Evolutionary conservation across 495 filamentous ascomycete species (phyloP).

Genomic region (Lophium mytilinum): DNA sequence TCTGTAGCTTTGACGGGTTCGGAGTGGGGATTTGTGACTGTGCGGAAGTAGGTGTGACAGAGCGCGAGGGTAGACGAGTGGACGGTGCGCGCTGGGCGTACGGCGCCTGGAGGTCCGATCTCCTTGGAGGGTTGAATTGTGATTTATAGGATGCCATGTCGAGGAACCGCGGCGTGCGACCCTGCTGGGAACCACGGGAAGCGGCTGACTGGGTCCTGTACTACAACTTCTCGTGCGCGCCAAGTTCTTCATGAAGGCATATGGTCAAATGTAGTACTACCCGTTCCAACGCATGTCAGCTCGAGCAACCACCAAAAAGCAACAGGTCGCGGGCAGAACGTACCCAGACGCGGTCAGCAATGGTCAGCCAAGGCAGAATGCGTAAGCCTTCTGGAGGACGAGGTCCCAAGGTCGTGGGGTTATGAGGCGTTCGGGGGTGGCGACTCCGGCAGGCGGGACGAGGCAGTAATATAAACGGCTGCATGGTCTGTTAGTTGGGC

Average conservation of each 20-base stretch:
- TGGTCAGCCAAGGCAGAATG: constrained; percentile 16
- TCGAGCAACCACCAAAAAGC: background rate
- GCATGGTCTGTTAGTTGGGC: constrained; percentile 5
- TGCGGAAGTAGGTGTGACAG: constrained; percentile 17
- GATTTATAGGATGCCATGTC: constrained; percentile 31
- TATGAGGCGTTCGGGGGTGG: constrained; percentile 20
- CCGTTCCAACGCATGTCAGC: constrained; percentile 10
- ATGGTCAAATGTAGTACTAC: constrained; percentile 6
- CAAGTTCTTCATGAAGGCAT: constrained; percentile 28
- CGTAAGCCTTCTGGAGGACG: background rate
- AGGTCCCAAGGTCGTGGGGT: constrained; percentile 1
- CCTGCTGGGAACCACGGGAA: constrained; percentile 8
- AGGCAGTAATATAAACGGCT: constrained; percentile 14
- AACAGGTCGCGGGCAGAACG: constrained; percentile 10
- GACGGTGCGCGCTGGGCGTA: constrained; percentile 14
- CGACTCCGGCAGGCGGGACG: constrained; percentile 18
- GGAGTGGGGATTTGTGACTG: constrained; percentile 14
- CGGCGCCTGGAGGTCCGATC: constrained; percentile 18
- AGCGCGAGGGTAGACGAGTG: constrained; percentile 22
- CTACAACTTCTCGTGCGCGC: constrained; percentile 17
- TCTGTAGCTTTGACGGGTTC: constrained; percentile 20
- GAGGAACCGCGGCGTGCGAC: constrained; percentile 24
- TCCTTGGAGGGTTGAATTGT: constrained; percentile 21
- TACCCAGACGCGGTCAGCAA: constrained; percentile 20
- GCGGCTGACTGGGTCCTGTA: constrained; percentile 20